Percentiles rank a stretch among this genome's conserved stretches.
These are phyloP conservation scores for Saccharomycopsis sp. DNA, from an alignment of 805 yeast genomes.

Conservation along the genomic window DNA sequence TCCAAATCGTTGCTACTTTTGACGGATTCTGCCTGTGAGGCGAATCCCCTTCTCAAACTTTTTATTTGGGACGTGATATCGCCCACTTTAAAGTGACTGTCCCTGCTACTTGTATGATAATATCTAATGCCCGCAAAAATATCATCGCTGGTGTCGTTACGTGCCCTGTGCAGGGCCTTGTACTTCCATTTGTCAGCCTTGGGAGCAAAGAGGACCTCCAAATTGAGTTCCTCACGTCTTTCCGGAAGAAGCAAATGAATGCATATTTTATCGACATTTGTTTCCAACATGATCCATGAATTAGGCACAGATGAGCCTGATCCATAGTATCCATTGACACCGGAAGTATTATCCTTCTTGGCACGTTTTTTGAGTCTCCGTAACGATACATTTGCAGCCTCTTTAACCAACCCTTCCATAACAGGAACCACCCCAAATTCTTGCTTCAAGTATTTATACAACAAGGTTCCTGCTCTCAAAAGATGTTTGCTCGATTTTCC, in stretches of 20 bases:
- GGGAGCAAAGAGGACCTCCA: conserved; percentile 62
- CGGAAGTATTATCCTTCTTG: conserved; percentile 44
- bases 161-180: conserved; percentile 22
- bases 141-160: conserved; percentile 27
- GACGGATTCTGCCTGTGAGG: neutral
- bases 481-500: conserved; percentile 76
- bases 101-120: conserved; percentile 32
- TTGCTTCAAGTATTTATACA: conserved; percentile 53
- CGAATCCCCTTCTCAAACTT: neutral
- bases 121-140: conserved; percentile 38
- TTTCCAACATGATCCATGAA: conserved; percentile 79
- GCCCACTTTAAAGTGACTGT: neutral
- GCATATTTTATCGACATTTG: conserved; percentile 52
- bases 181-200: conserved; percentile 33
- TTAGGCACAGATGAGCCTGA: conserved; percentile 39
- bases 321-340: conserved; percentile 52
- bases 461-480: conserved; percentile 57
- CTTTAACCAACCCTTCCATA: conserved; percentile 67
- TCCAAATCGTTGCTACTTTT: neutral
- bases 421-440: conserved; percentile 38
- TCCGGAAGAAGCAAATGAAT: conserved; percentile 70
- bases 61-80: neutral
- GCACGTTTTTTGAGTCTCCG: conserved; percentile 47
- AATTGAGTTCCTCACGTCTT: conserved; percentile 58
- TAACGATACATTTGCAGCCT: conserved; percentile 44